These are phyloP conservation scores for Diaporthe ilicicola DNA, from an alignment of 2,329 filamentous ascomycete genomes.

Conservation along the genomic window DNA sequence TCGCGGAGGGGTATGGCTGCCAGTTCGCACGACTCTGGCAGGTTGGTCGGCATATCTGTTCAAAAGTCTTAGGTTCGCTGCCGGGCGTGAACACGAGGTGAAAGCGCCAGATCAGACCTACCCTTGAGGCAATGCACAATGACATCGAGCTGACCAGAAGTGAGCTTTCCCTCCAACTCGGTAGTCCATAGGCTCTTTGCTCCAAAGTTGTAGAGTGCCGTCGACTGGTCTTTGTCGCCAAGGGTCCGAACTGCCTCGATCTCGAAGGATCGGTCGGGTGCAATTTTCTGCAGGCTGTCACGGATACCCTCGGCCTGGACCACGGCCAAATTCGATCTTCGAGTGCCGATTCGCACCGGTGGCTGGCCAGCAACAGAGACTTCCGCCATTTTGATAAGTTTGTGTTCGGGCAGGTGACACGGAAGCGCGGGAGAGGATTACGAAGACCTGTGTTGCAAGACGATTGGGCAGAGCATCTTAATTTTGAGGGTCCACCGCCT, in stretches of 20 bases:
- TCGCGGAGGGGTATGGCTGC: neutral
- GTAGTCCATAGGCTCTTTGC: slow-evolving; percentile 13
- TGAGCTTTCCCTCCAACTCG: slow-evolving; percentile 1
- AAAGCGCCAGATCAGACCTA: neutral
- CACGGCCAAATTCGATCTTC: slow-evolving; percentile 1
- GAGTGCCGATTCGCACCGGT: neutral
- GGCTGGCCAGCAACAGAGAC: neutral
- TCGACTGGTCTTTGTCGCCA: slow-evolving; percentile 8
- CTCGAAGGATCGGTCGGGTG: neutral
- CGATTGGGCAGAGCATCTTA: neutral
- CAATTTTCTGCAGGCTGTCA: neutral
- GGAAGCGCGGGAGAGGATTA: neutral
- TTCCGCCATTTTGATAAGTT: neutral
- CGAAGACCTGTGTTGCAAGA: neutral
- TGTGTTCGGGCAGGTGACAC: neutral
- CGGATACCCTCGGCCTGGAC: slow-evolving; percentile 11
- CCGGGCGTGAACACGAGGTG: neutral
- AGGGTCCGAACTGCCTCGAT: slow-evolving; percentile 5
- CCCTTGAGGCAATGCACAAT: neutral
- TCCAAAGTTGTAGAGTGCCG: neutral
- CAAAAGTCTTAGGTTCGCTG: neutral
- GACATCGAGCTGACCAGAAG: neutral
- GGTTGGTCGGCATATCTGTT: slow-evolving; percentile 2
- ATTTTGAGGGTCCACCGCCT: neutral
- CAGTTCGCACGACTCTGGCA: neutral